Percentiles rank a stretch among this genome's conserved stretches.
Conservation (phyloP, 2,329 filamentous ascomycete genomes). For the Raffaelea albimanens region DNA sequence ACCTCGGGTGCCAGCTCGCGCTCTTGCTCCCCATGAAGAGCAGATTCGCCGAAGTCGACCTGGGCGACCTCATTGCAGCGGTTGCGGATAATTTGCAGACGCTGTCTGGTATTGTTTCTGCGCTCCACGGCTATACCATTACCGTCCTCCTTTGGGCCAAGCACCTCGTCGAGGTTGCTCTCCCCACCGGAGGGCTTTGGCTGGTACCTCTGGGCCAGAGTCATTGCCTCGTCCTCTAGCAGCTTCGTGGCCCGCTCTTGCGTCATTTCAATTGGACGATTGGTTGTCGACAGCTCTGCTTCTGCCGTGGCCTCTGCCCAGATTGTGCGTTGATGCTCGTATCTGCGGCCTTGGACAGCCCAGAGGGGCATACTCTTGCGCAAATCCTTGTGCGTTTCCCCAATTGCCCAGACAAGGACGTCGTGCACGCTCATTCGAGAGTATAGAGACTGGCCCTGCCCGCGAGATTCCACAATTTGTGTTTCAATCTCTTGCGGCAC, state of each 20-base stretch:
- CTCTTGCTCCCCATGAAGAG: slow-evolving; percentile 57
- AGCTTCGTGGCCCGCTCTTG: slow-evolving; percentile 24
- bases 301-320: slow-evolving; percentile 21
- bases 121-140: too few species aligned
- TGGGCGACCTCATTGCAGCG: slow-evolving; percentile 28
- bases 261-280: slow-evolving; percentile 11
- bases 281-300: not conserved
- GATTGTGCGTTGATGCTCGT: slow-evolving; percentile 28
- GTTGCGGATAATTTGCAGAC: slow-evolving; percentile 15
- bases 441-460: slow-evolving; percentile 5
- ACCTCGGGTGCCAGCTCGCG: slow-evolving; percentile 56
- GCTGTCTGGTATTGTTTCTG: not conserved
- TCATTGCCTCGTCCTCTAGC: slow-evolving; percentile 45
- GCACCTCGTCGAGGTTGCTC: not conserved
- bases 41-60: slow-evolving; percentile 21
- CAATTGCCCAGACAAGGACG: slow-evolving; percentile 50
- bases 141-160: not conserved
- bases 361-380: slow-evolving; percentile 45
- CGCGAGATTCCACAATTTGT: slow-evolving; percentile 32
- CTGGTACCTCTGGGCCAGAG: slow-evolving; percentile 41
- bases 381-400: slow-evolving; percentile 43
- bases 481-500: slow-evolving; percentile 47
- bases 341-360: slow-evolving; percentile 48
- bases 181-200: slow-evolving; percentile 16
- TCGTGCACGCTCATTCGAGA: slow-evolving; percentile 36